These are phyloP conservation scores for Pseudotulostoma volvatum DNA, from an alignment of 495 filamentous ascomycete genomes.

Conservation along the genomic window DNA sequence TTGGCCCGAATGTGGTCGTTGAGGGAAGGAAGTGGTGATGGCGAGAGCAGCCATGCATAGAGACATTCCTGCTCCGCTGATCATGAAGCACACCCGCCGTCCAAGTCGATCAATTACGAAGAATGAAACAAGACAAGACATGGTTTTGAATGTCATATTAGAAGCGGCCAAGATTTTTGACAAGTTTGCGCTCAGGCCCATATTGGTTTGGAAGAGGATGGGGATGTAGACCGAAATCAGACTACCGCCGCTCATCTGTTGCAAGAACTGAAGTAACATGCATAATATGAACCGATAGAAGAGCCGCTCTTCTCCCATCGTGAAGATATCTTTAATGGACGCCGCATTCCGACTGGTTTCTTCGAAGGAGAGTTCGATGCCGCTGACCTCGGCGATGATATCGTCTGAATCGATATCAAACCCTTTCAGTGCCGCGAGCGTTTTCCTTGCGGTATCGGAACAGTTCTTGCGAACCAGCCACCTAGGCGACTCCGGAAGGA, in stretches of 20 bases:
- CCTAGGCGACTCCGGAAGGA: slow-evolving; percentile 46
- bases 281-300: slow-evolving; percentile 17
- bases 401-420: slow-evolving; percentile 10
- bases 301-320: slow-evolving; percentile 11
- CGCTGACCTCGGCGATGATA: slow-evolving; percentile 15
- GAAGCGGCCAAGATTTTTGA: slow-evolving; percentile 14
- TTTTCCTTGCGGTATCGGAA: slow-evolving; percentile 31
- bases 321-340: slow-evolving; percentile 10
- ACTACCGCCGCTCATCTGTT: slow-evolving; percentile 18
- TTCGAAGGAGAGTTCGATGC: slow-evolving; percentile 22
- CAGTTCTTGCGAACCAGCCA: slow-evolving; percentile 40
- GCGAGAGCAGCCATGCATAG: slow-evolving; percentile 20
- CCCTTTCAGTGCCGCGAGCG: slow-evolving; percentile 15
- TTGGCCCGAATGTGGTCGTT: no score
- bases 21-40: slow-evolving; percentile 16
- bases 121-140: slow-evolving; percentile 6
- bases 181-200: slow-evolving; percentile 7
- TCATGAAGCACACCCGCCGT: slow-evolving; percentile 11
- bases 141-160: slow-evolving; percentile 30
- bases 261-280: slow-evolving; percentile 23
- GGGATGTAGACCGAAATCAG: slow-evolving; percentile 14
- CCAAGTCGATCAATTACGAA: slow-evolving; percentile 4
- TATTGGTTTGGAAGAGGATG: slow-evolving; percentile 14
- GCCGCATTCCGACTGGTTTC: slow-evolving; percentile 8
- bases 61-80: slow-evolving; percentile 1